Base-by-base conservation (phyloP, 208 protist genomes). In the Polymyxa betae region DNA sequence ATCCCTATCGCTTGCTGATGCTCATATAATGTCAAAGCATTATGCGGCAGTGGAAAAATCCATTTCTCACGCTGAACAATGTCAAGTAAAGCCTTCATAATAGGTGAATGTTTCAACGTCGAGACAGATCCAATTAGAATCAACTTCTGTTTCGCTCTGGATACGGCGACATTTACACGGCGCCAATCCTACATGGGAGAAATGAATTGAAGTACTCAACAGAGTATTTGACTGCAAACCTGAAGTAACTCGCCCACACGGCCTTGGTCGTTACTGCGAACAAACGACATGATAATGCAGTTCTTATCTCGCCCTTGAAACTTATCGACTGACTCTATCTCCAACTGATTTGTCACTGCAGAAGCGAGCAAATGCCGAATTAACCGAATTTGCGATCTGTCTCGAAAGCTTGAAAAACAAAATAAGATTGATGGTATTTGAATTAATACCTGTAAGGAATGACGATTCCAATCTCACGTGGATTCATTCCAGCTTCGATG, bases 131-230 rank as follows among this genome's bases (percentile, higher is more conserved):
- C 93, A 77, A 96, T 88, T 64, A 98, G 60, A 0, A 98, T 92
- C 20, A 98, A 89, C 91, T 98, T 98, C n/a, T 90, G 88, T 92
- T 96, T 96, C 40, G 97, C 96, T 32, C 97, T 92, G 16, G 96
- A 98, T 38, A 98, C 90, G 29, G 97, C 96, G 0, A 98, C 97
- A 91, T 98, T 98, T 38, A 98, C 46, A 32, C 97, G 87, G 0
- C 95, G 89, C 96, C 95, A 97, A 93, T 98, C 97, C 32, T 82
- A 0, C n/a, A 91, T 68, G 49, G 5, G 5, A 24, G 5, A 5
- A 60, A 60, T 29, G 5, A 29, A 5, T 29, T 24, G 24, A 60
- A 60, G 5, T 24, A 29, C 49, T 29, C 5, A 29, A 29, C 24
- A 5, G 5, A 5, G 24, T 29, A 60, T 24, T 29, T 5, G 24